Conservation (phyloP, 2,329 filamentous ascomycete genomes). For the Cordyceps cicadae region DNA sequence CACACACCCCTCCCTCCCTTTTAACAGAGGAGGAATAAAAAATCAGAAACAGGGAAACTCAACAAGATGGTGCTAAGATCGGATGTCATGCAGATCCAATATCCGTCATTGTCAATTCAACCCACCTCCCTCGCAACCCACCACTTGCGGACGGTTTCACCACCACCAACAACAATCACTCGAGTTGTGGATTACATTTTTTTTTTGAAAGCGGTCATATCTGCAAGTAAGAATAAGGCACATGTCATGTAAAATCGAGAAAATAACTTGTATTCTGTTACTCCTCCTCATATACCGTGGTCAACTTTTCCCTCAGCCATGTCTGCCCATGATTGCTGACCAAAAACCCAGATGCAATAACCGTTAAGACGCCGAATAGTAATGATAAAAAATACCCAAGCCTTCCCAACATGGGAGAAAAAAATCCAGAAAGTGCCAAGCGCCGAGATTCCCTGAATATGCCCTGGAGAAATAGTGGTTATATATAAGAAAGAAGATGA, state of each 20-base stretch:
- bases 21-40: neutral
- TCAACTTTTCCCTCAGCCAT: conserved; percentile 4
- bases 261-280: neutral
- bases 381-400: neutral
- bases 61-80: conserved; percentile 8
- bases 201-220: neutral
- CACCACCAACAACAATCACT: neutral
- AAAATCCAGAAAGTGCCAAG: neutral
- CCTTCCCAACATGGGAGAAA: neutral
- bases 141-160: neutral
- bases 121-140: neutral
- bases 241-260: neutral
- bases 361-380: conserved; percentile 1
- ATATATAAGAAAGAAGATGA: neutral
- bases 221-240: neutral
- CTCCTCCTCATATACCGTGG: neutral
- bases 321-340: conserved; percentile 1
- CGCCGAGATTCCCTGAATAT: neutral
- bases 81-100: conserved; percentile 8
- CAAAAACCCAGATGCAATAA: neutral
- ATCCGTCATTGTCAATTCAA: neutral
- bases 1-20: conserved; percentile 4
- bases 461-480: neutral
- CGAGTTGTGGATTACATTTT: neutral
- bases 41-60: neutral